Percentiles rank a stretch among this genome's conserved stretches.
phyloP scores from a whole-genome alignment of 768 basidiomycete species.

The Tylopilus felleus region DNA sequence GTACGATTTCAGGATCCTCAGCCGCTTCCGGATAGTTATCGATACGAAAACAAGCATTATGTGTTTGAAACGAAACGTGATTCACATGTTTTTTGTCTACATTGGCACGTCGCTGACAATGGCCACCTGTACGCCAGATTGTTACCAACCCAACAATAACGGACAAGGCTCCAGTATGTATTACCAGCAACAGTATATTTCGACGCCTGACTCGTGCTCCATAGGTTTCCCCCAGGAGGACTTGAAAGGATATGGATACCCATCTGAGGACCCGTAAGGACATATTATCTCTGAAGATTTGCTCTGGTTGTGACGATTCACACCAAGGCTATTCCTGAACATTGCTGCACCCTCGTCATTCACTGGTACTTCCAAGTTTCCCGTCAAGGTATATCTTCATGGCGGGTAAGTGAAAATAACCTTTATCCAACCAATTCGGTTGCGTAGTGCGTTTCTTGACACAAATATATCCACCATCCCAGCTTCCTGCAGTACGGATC shows the following conservation, averaged over 20 bases:
- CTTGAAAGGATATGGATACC: slow-evolving; percentile 61
- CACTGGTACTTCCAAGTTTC: slow-evolving; percentile 42
- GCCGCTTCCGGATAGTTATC: slow-evolving; percentile 49
- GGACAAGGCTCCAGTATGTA: slow-evolving; percentile 52
- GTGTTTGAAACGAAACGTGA: slow-evolving; percentile 54
- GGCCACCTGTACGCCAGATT: slow-evolving; percentile 37
- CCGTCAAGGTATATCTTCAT: slow-evolving; percentile 73
- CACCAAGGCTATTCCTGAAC: slow-evolving; percentile 56
- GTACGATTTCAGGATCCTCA: slow-evolving; percentile 61
- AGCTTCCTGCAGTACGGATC: slow-evolving; percentile 82
- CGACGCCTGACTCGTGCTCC: not conserved
- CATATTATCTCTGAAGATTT: not conserved
- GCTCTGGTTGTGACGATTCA: not conserved
- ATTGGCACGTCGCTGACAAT: not conserved
- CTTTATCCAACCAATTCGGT: not conserved
- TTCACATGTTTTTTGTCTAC: slow-evolving; percentile 12
- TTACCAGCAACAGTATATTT: not conserved
- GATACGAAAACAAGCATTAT: slow-evolving; percentile 60
- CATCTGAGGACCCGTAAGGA: slow-evolving; percentile 64
- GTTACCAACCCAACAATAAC: slow-evolving; percentile 57
- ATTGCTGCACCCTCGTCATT: slow-evolving; percentile 52
- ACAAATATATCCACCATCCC: not conserved
- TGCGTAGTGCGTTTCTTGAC: not conserved
- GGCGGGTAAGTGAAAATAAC: slow-evolving; percentile 50
- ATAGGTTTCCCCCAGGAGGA: slow-evolving; percentile 49